phyloP scores from a whole-genome alignment of 768 basidiomycete species.

The Podaxis sp. region DNA sequence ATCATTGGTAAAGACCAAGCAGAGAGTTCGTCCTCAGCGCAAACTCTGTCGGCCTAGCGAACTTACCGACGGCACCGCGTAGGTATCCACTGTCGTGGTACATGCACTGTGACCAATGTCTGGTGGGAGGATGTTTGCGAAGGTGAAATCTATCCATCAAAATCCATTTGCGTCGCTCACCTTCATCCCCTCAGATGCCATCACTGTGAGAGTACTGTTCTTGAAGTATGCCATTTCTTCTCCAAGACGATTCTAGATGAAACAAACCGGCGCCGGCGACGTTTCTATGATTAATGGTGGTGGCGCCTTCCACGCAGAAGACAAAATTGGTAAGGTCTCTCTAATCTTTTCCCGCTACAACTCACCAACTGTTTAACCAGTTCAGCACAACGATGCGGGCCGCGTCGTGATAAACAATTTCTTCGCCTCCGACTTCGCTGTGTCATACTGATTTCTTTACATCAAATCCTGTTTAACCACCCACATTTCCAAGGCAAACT shows the following conservation, averaged over 20 bases:
- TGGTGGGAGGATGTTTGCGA: conserved; percentile 34
- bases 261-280: conserved; percentile 29
- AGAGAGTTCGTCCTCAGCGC: conserved; percentile 19
- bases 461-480: not conserved
- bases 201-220: conserved; percentile 7
- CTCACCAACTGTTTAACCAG: conserved; percentile 10
- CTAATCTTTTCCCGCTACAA: not conserved
- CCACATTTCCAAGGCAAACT: conserved; percentile 22
- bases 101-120: conserved; percentile 30
- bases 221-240: not conserved
- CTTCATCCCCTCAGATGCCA: not conserved
- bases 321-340: conserved; percentile 25
- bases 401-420: conserved; percentile 26
- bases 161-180: not conserved
- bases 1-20: conserved; percentile 30
- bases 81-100: conserved; percentile 30
- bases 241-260: conserved; percentile 18
- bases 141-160: conserved; percentile 17
- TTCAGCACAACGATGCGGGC: conserved; percentile 30
- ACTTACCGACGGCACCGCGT: not conserved
- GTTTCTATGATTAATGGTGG: conserved; percentile 28
- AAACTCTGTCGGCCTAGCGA: not conserved
- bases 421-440: conserved; percentile 28
- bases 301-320: conserved; percentile 26
- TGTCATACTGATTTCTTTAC: not conserved